Base-by-base conservation (phyloP, 2,329 filamentous ascomycete genomes). In the Didymella sp. region DNA sequence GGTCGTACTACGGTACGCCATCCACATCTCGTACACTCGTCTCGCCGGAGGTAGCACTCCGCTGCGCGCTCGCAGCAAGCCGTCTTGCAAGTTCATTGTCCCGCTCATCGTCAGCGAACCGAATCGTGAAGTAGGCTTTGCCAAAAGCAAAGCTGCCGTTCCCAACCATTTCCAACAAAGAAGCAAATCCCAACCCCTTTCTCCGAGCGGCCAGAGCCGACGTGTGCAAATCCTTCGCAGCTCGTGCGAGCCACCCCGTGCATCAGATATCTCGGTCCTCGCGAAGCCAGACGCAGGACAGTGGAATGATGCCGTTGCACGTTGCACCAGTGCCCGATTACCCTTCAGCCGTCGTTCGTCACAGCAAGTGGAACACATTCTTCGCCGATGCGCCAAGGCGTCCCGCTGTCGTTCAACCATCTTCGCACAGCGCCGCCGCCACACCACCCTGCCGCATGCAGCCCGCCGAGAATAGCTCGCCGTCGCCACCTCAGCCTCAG, bases 81-180 rank as follows among this genome's bases (percentile, higher is more conserved):
- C 9, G 37, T 12, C 9, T 21, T 42, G 22, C 22, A 11, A 15
- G 4, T 42, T 13, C 47, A 51, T 37, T 44, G 49, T 51, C 15
- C 15, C 21, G 22, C 37, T 38, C 45, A 22, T 47, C 27, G 43
- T 42, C 30, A 35, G 44, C 51, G 51, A 49, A 38, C 51, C 30
- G 40, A 15, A 37, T n/a, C 19, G 40, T n/a, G 31, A 21, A 28
- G 24, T 17, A 17, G 33, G 48, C 42, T 40, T 52, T 31, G 38
- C 38, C 44, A 55, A 40, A 55, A 55, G 15, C 51, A 55, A 55
- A 25, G 7, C 46, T 42, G 51, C 51, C 30, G 35, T 47, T 44
- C 51, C 30, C 51, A 55, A 55, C 51, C 46, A 46, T 17, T 27
- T 37, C 33, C 33, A 56, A 50, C 47, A 56, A 56, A 56, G 46